Evolutionary conservation across 192 early-diverging fungal species (phyloP).

Genomic region (Helicostylum pulchrum): DNA sequence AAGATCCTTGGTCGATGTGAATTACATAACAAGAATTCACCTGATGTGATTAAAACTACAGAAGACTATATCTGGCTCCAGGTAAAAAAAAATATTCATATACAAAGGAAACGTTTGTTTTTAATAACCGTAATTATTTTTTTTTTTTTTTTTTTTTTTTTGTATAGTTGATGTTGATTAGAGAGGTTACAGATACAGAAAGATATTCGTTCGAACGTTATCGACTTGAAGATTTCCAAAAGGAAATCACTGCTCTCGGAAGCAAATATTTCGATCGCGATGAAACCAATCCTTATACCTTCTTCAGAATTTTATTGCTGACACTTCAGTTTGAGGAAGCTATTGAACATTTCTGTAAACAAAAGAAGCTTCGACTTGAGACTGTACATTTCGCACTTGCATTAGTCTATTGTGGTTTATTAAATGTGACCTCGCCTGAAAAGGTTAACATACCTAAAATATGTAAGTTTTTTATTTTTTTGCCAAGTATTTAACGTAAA

Average conservation of each 20-base stretch:
- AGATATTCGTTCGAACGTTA: conserved; percentile 55
- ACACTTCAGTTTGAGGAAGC: conserved; percentile 92
- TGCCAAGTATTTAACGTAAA: not conserved
- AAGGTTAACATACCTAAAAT: conserved; percentile 38
- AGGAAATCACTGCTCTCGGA: conserved; percentile 63
- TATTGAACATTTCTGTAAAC: conserved; percentile 65
- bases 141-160: conserved; percentile 7
- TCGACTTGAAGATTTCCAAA: conserved; percentile 67
- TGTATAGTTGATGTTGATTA: conserved; percentile 62
- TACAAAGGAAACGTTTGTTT: not conserved
- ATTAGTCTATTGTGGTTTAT: conserved; percentile 73
- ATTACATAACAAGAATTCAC: conserved; percentile 59
- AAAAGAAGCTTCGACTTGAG: conserved; percentile 65
- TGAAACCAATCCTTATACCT: conserved; percentile 66
- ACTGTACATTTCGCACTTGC: conserved; percentile 90
- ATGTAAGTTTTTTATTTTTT: conserved; percentile 24
- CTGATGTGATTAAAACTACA: conserved; percentile 68
- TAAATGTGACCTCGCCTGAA: conserved; percentile 63
- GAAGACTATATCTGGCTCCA: conserved; percentile 97
- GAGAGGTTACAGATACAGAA: conserved; percentile 51
- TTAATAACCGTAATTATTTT: not conserved
- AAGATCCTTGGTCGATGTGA: conserved; percentile 91
- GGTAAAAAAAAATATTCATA: conserved; percentile 35
- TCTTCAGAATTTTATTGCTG: conserved; percentile 79
- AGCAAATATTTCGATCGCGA: conserved; percentile 68